A percentile compares a stretch with the other conserved stretches of the same genome.
phyloP scores from a whole-genome alignment of 1,139 yeast genomes.

The Protomyces inouyei region DNA sequence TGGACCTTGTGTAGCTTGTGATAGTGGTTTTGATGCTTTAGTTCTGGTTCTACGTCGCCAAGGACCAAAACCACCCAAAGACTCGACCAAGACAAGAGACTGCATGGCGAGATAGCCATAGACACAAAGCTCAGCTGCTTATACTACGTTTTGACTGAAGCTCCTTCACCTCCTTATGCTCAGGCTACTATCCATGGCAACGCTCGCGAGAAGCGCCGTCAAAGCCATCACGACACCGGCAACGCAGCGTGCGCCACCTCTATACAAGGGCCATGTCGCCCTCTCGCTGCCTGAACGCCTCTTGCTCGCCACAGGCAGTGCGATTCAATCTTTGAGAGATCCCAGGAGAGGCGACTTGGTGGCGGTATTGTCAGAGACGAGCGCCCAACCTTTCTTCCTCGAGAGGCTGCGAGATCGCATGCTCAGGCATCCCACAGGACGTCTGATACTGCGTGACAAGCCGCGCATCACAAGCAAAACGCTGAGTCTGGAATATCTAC shows the following conservation, averaged over 20 bases:
- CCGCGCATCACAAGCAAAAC: conserved; percentile 78
- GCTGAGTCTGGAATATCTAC: conserved; percentile 58
- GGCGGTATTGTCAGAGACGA: conserved; percentile 92
- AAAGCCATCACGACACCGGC: background rate
- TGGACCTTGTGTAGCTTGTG: background rate
- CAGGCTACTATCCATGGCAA: background rate
- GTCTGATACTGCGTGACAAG: conserved; percentile 67
- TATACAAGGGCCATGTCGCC: conserved; percentile 78
- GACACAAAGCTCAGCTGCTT: background rate
- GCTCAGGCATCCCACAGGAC: conserved; percentile 70
- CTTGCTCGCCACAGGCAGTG: conserved; percentile 65
- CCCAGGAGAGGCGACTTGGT: conserved; percentile 62
- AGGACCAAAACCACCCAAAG: background rate
- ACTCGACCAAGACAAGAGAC: background rate
- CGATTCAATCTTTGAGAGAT: conserved; percentile 74
- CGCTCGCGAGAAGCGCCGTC: background rate
- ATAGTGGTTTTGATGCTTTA: background rate
- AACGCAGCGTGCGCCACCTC: background rate
- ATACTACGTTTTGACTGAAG: background rate
- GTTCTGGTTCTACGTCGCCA: no score
- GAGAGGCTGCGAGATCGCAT: conserved; percentile 60
- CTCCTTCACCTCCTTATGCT: background rate
- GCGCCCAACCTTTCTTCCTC: conserved; percentile 70
- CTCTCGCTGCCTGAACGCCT: conserved; percentile 58
- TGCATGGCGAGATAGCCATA: background rate